Base-by-base conservation (phyloP, 495 filamentous ascomycete genomes). In the Terfezia claveryi region DNA sequence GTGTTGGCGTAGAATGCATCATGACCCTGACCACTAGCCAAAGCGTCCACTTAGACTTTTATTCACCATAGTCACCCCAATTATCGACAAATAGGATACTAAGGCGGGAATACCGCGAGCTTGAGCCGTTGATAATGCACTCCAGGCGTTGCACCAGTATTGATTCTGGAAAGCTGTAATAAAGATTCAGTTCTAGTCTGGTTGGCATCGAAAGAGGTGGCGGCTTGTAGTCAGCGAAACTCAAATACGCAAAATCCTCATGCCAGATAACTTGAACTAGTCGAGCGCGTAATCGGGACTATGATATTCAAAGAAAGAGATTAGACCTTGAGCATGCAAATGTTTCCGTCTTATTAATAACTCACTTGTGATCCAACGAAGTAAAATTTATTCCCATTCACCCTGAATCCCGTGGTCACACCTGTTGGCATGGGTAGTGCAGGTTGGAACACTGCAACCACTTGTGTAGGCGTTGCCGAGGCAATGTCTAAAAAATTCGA, bases 211-310 rank as follows among this genome's bases (percentile, higher is more conserved):
- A n/a, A n/a, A n/a, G n/a, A n/a, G n/a, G n/a, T n/a, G n/a, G n/a
- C n/a, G n/a, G n/a, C n/a, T n/a, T n/a, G 14, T 73, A 70, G 56
- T 74, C 78, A 52, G 52, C 57, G 56, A 60, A 65, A 36, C 77
- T 79, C 79, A 82, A 17, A 80, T 75, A 6, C 80, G 74, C 50
- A 81, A 70, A 20, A 83, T 76, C 54, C 76, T 78, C 10, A 82
- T 67, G 8, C 77, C 77, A 8, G 74, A 66, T 9, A 68, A 57
- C 50, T 74, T 64, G 53, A 75, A 64, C 59, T 77, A 68, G 12
- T 73, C 61, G 46, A 79, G 68, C n/a, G 72, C 71, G 1, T 64
- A 64, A 58, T 82, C 77, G 10, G 83, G 69, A 84, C 50, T 51
- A 32, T n/a, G n/a, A n/a, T n/a, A n/a, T 20, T n/a, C 50, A 51